phyloP scores from a whole-genome alignment of 1,139 yeast species.

The Debaryomyces psychrophilus region DNA sequence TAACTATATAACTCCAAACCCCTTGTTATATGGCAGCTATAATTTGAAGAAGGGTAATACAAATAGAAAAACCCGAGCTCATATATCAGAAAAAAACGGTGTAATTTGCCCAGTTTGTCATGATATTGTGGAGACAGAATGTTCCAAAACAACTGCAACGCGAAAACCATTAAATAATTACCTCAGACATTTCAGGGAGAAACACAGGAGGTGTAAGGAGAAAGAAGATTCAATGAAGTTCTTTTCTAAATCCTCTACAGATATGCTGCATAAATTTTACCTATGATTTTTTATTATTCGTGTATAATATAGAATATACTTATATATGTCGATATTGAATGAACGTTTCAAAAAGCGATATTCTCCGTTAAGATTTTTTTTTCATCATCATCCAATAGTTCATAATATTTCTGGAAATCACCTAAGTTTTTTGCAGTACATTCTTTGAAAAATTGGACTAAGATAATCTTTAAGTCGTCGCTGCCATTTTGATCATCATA shows the following conservation, averaged over 20 bases:
- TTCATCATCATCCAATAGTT: conserved; percentile 56
- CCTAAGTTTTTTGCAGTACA: conserved; percentile 58
- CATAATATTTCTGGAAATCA: conserved; percentile 58
- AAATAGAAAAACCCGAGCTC: conserved; percentile 22
- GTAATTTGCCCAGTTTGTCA: conserved; percentile 23
- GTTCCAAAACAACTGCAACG: conserved; percentile 24
- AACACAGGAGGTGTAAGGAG: conserved; percentile 12
- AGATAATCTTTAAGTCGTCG: conserved; percentile 47
- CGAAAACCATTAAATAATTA: conserved; percentile 28
- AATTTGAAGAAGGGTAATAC: conserved; percentile 21
- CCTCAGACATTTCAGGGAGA: conserved; percentile 29
- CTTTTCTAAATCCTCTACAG: conserved; percentile 18
- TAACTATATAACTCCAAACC: conserved; percentile 24
- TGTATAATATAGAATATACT: not conserved
- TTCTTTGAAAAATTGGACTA: conserved; percentile 66
- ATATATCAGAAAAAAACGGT: conserved; percentile 22
- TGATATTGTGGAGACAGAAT: conserved; percentile 23
- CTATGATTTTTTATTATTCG: not conserved
- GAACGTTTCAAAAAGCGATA: conserved; percentile 26
- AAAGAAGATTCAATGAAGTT: conserved; percentile 10
- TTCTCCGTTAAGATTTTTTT: conserved; percentile 56
- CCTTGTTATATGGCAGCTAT: conserved; percentile 19
- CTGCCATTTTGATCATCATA: conserved; percentile 38
- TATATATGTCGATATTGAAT: too few relatives aligned
- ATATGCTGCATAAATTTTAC: conserved; percentile 18